Evolutionary conservation across 768 basidiomycete species (phyloP), one percentile per base, ranked within the genome.

Genomic region (Nidula microcarpa): DNA sequence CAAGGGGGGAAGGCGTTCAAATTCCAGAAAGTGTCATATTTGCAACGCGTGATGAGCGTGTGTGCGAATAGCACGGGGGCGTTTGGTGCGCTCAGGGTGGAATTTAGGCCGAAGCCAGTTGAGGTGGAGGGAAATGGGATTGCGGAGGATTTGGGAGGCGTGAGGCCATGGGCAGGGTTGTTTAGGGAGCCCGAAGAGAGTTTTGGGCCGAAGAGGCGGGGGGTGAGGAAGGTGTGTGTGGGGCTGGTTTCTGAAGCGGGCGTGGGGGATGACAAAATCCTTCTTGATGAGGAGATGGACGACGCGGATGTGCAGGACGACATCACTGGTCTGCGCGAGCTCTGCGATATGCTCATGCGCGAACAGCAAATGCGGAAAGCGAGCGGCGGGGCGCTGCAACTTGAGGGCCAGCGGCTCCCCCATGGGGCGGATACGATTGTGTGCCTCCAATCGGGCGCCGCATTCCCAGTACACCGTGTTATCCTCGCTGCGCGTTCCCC

Each of bases 1-100:
- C 45, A 58, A 6, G 54, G 59, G 13, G 66, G 60, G 23, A 87
- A 87, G 63, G 64, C 80, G 1, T 80, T 81, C 74, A 94, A 87
- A 70, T 96, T 94, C 65, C 82, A 86, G 54, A 84, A 87, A 10
- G 72, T 97, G 1, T 85, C 89, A 0, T 84, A 83, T 58, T 72
- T 97, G 1, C 95, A 98, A 61, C 85, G 97, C n/a, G 84, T 88
- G 30, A 81, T 87, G 30, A 77, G 80, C 33, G 96, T 99, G 5
- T 89, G 85, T 50, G 86, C 90, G 10, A 97, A 91, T 59, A 85
- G 82, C 57, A 86, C 90, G 0, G 97, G 96, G 1, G 90, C 91
- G 0, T 95, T 91, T 66, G 94, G 85, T 2, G 95, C 91, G 1
- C 73, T 98, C 34, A 79, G 87, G 13, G 77, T 87, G 11, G 92